Base-by-base conservation (phyloP, 345 rosid genomes). In the Ceriops tagal region DNA sequence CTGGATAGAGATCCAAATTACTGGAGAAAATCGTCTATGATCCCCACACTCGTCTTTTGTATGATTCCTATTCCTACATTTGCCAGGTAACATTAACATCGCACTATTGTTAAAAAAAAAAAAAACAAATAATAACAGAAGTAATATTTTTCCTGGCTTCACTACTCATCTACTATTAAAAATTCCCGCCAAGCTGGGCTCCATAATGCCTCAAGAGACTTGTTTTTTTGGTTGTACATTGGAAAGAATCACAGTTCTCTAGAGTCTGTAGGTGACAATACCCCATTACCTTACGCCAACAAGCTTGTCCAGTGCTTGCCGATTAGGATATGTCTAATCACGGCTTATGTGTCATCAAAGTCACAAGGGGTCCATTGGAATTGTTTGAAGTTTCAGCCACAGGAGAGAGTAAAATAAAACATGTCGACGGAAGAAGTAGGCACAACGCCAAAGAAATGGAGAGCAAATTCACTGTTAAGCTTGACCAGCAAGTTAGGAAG, bases 101-200 rank as follows among this genome's bases (percentile, higher is more conserved):
- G 5, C 5, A 3, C 46, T 11, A 39, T 34, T 34, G 37, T 34
- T 5, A 3, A 34, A 34, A 34, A 34, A 34, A 34, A 34, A 34
- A 34, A 34, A 34, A 0, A 34, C 0, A 6, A 6, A 35, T 35
- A 35, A 34, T 70, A 16, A 21, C 43, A 21, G 52, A 39, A 58
- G 31, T 39, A 75, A 75, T 55, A 31, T 30, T 64, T 58, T 37
- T 61, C 8, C 18, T 6, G 5, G 10, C 34, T 74, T 70, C 67
- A 24, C 32, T 49, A 31, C 49, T 2, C 49, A 13, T 43, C 18
- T 2, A 43, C 16, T 15, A 15, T 43, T 43, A 3, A 43, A 43
- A 13, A 43, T 3, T 15, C 49, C 49, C 16, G 49, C 19, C 53
- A 57, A 32, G 73, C 15, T 73, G 62, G 67, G 63, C 56, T 66